Evolutionary conservation across 352 stramenopile species (phyloP).

Genomic region (Pythium dissimile): DNA sequence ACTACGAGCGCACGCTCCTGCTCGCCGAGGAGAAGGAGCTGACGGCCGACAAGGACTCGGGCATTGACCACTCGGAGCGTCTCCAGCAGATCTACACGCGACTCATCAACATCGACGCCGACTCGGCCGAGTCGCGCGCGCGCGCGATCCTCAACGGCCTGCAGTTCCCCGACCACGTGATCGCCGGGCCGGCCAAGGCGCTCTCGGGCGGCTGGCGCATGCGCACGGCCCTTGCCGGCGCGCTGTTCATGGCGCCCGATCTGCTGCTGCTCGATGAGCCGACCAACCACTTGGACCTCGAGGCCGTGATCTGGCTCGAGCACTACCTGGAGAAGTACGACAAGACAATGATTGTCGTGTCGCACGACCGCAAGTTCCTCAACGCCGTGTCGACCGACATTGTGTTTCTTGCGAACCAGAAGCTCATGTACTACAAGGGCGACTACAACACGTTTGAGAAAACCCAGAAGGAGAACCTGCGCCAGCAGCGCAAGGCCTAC

Average conservation of each 20-base stretch:
- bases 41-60: conserved; percentile 45
- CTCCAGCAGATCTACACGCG: conserved; percentile 85
- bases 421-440: conserved; percentile 92
- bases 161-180: conserved; percentile 92
- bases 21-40: conserved; percentile 94
- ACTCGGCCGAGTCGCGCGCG: conserved; percentile 88
- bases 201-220: conserved; percentile 94
- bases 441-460: conserved; percentile 97
- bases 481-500: conserved; percentile 91
- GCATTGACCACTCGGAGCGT: conserved; percentile 44
- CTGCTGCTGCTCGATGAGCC: conserved; percentile 90
- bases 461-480: conserved; percentile 90
- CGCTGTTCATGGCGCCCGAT: conserved; percentile 94
- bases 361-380: conserved; percentile 95
- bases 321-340: conserved; percentile 89
- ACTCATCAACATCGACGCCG: conserved; percentile 87
- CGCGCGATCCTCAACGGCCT: conserved; percentile 91
- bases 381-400: conserved; percentile 97
- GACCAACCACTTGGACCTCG: conserved; percentile 89
- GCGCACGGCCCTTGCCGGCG: conserved; percentile 92
- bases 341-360: conserved; percentile 95
- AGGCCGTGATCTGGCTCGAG: conserved; percentile 91
- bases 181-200: conserved; percentile 87
- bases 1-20: conserved; percentile 93
- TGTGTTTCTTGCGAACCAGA: conserved; percentile 90